Conservation (phyloP, 2,329 filamentous ascomycete species). For the Fusarium brachygibbosum region DNA sequence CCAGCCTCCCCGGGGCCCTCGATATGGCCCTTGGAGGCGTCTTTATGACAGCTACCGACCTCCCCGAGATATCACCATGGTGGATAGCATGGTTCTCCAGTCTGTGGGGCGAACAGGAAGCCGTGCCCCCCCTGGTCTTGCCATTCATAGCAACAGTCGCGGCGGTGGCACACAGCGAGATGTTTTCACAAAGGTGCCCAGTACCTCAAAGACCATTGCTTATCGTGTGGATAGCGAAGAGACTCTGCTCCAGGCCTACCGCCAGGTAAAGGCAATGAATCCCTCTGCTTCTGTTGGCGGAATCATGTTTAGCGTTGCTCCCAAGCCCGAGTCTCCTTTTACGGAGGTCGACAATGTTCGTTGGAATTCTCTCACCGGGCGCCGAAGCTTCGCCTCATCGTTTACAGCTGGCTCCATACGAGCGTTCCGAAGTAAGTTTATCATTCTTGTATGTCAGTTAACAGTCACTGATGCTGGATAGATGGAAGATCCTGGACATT, state of each 20-base stretch:
- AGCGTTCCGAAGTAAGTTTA: background rate
- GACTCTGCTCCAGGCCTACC: constrained; percentile 16
- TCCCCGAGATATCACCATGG: background rate
- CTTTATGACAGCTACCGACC: background rate
- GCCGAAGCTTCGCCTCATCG: background rate
- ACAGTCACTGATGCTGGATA: background rate
- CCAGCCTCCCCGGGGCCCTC: background rate
- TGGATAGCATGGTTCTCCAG: constrained; percentile 21
- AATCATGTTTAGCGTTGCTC: constrained; percentile 17
- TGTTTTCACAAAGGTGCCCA: constrained; percentile 17
- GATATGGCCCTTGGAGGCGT: background rate
- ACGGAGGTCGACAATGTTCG: background rate
- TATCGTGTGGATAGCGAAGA: constrained; percentile 25
- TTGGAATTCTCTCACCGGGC: constrained; percentile 7
- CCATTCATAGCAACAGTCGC: constrained; percentile 18
- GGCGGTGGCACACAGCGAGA: constrained; percentile 24
- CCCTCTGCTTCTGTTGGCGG: constrained; percentile 7
- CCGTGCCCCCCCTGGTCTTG: background rate
- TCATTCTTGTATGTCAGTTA: rapidly evolving
- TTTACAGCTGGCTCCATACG: background rate
- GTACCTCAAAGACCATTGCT: constrained; percentile 6
- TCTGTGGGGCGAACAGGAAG: background rate
- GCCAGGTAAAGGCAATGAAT: constrained; percentile 28
- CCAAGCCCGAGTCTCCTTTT: background rate
- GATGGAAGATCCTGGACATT: background rate